Conservation (phyloP, 2,329 filamentous ascomycete species). For the Cladosporium sp. region DNA sequence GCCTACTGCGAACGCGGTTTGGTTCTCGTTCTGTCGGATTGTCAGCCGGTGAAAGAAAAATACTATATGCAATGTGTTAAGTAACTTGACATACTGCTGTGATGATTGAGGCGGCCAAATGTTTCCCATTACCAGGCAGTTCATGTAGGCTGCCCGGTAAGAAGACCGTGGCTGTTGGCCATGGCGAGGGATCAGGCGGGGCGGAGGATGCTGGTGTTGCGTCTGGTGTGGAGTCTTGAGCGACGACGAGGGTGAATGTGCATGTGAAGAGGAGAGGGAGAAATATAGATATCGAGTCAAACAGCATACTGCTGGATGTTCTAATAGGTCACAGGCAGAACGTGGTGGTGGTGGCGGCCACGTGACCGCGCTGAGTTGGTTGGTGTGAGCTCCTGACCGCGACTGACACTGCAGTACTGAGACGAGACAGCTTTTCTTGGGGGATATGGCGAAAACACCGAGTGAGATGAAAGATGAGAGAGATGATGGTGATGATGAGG, state of each 20-base stretch:
- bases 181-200: constrained; percentile 18
- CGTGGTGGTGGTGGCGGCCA: too few relatives aligned
- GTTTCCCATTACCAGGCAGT: not conserved
- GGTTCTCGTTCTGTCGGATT: constrained; percentile 17
- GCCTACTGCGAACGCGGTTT: constrained; percentile 26
- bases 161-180: constrained; percentile 11
- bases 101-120: constrained; percentile 16
- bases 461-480: too few relatives aligned
- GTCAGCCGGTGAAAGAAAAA: not conserved
- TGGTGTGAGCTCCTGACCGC: too few relatives aligned
- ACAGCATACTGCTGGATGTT: too few relatives aligned
- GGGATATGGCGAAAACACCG: too few relatives aligned
- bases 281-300: too few relatives aligned
- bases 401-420: too few relatives aligned
- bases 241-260: not conserved
- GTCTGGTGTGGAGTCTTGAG: constrained; percentile 1
- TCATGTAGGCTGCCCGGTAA: constrained; percentile 11
- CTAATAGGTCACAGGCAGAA: too few relatives aligned
- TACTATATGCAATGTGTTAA: not conserved
- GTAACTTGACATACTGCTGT: constrained; percentile 19
- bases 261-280: not conserved
- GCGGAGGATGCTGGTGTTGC: not conserved
- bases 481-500: too few relatives aligned
- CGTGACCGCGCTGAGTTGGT: too few relatives aligned
- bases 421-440: too few relatives aligned